Evolutionary conservation across 257 asterid genomes (phyloP).

Genomic region (Linderniella brevidens): DNA sequence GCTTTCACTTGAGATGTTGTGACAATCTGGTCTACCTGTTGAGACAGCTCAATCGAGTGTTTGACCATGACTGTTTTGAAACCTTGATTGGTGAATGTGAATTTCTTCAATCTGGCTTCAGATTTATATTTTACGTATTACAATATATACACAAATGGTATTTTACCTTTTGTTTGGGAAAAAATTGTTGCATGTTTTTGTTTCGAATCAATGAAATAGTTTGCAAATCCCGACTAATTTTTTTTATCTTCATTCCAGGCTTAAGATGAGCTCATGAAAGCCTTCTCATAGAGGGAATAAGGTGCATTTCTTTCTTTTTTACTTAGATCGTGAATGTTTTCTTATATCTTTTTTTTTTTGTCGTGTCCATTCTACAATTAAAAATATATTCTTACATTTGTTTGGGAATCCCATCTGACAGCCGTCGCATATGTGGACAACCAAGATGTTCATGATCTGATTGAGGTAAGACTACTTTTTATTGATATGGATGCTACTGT

Average conservation of each 20-base stretch:
- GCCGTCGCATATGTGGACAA: conserved; percentile 44
- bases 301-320: conserved; percentile 20
- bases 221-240: conserved; percentile 11
- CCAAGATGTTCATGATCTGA: too few species aligned
- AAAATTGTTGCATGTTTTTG: background rate
- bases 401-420: conserved; percentile 83
- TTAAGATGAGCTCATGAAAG: conserved; percentile 81
- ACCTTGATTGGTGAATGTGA: conserved; percentile 9
- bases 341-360: background rate
- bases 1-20: conserved; percentile 11
- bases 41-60: conserved; percentile 86
- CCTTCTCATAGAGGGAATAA: conserved; percentile 87
- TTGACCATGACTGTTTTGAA: conserved; percentile 53
- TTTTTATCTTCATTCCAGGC: conserved; percentile 40
- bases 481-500: background rate
- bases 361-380: background rate
- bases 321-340: background rate
- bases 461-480: background rate
- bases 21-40: conserved; percentile 86
- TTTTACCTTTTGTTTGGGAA: too few species aligned
- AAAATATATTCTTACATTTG: conserved; percentile 22
- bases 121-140: too few species aligned
- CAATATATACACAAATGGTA: background rate
- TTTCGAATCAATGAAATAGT: conserved; percentile 3
- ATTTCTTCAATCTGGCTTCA: conserved; percentile 1